A percentile compares a stretch with the other conserved stretches of the same genome.
Evolutionary conservation across 108 stramenopile species (phyloP).

Genomic region (Skeletonema potamos): DNA sequence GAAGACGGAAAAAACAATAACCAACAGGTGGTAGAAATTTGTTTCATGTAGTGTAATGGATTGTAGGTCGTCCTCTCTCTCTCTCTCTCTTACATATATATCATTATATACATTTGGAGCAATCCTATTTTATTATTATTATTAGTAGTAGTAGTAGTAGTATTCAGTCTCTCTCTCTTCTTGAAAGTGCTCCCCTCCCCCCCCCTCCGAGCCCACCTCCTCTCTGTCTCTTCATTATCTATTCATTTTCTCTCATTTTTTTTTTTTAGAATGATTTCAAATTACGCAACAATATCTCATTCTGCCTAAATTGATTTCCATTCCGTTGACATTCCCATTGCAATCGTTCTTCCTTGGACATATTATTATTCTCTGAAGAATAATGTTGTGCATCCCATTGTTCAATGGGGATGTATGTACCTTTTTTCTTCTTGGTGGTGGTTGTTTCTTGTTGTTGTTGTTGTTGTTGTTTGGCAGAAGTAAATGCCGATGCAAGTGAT

Average conservation of each 20-base stretch:
- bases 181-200: no score
- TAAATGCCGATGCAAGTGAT: neutral
- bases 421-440: conserved; percentile 39
- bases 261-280: conserved; percentile 49
- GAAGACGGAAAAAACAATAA: no score
- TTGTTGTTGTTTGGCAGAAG: neutral
- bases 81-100: no score
- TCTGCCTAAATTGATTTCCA: conserved; percentile 75
- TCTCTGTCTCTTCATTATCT: neutral
- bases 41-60: no score
- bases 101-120: no score
- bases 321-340: conserved; percentile 72
- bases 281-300: conserved; percentile 66
- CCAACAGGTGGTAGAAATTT: no score
- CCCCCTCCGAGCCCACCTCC: no score
- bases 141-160: no score
- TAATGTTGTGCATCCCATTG: conserved; percentile 71
- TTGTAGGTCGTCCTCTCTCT: no score
- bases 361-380: conserved; percentile 41
- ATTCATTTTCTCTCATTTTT: neutral
- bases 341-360: conserved; percentile 68
- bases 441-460: neutral
- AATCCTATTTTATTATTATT: no score
- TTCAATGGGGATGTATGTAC: conserved; percentile 67
- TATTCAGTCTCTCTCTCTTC: no score